Evolutionary conservation across 2,329 filamentous ascomycete species (phyloP).

Genomic region (Fusarium caatingaense): DNA sequence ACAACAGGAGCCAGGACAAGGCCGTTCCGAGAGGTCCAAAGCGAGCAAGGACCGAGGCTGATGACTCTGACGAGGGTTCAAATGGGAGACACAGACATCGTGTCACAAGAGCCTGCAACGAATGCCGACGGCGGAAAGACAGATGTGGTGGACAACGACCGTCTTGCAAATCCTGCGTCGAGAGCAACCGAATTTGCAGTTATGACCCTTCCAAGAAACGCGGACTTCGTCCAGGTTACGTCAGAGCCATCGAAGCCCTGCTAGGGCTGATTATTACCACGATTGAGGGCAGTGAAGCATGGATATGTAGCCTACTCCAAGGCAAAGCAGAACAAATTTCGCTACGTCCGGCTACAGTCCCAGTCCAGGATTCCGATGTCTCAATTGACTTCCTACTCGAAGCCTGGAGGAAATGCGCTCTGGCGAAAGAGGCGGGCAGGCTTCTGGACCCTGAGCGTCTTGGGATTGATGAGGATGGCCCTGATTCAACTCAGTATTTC

Average conservation of each 20-base stretch:
- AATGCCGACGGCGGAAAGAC: slow-evolving; percentile 8
- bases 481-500: background rate
- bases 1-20: background rate
- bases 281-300: background rate
- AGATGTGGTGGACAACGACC: slow-evolving; percentile 1
- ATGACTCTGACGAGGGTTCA: background rate
- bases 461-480: background rate
- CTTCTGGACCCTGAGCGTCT: background rate
- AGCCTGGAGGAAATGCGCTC: slow-evolving; percentile 5
- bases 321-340: rapidly evolving
- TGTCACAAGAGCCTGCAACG: slow-evolving; percentile 16
- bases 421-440: background rate
- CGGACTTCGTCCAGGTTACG: background rate
- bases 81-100: background rate
- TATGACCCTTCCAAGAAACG: slow-evolving; percentile 20
- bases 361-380: background rate
- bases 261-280: background rate
- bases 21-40: background rate
- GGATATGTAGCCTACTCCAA: background rate
- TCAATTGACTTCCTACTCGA: slow-evolving; percentile 3
- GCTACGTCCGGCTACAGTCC: rapidly evolving
- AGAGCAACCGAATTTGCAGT: background rate
- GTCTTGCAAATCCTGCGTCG: background rate
- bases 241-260: slow-evolving; percentile 15
- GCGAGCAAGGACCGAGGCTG: background rate